Percentiles rank a stretch among this genome's conserved stretches.
phyloP scores from a whole-genome alignment of 2,329 filamentous ascomycete genomes.

The Colletotrichum tofieldiae region DNA sequence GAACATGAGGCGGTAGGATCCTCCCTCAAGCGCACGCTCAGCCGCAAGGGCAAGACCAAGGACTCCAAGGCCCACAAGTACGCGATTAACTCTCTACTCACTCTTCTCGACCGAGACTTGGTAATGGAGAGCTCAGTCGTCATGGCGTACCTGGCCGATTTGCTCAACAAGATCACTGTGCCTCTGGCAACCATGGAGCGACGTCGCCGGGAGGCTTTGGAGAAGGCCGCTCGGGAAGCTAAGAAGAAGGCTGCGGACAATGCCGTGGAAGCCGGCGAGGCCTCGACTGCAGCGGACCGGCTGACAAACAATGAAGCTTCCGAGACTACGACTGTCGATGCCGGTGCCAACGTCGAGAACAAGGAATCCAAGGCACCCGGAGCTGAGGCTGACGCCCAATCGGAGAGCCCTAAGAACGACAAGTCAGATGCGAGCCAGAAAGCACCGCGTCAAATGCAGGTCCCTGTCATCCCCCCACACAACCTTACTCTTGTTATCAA shows the following conservation, averaged over 20 bases:
- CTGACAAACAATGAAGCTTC: conserved; percentile 44
- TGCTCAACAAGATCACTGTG: conserved; percentile 90
- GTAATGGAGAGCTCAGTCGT: conserved; percentile 98
- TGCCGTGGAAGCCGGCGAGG: conserved; percentile 34
- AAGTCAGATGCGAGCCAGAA: conserved; percentile 61
- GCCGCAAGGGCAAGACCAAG: conserved; percentile 90
- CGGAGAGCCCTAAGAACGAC: conserved; percentile 54
- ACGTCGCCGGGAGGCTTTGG: conserved; percentile 80
- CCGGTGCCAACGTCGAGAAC: conserved; percentile 37
- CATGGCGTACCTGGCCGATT: conserved; percentile 91
- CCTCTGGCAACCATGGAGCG: conserved; percentile 87
- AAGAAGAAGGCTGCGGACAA: conserved; percentile 53
- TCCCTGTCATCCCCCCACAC: conserved; percentile 88
- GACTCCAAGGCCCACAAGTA: conserved; percentile 89
- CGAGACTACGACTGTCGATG: conserved; percentile 43
- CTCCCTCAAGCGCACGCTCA: conserved; percentile 82
- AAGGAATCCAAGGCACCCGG: conserved; percentile 13
- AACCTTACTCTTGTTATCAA: conserved; percentile 96
- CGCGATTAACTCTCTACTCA: conserved; percentile 91
- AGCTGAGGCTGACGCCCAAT: not conserved
- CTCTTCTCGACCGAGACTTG: conserved; percentile 90
- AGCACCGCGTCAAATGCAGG: conserved; percentile 75
- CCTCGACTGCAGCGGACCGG: conserved; percentile 40
- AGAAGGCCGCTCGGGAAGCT: conserved; percentile 61
- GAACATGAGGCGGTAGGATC: conserved; percentile 87